Base-by-base conservation (phyloP, 202 grass and related monocot species). In the Musa balbisiana region DNA sequence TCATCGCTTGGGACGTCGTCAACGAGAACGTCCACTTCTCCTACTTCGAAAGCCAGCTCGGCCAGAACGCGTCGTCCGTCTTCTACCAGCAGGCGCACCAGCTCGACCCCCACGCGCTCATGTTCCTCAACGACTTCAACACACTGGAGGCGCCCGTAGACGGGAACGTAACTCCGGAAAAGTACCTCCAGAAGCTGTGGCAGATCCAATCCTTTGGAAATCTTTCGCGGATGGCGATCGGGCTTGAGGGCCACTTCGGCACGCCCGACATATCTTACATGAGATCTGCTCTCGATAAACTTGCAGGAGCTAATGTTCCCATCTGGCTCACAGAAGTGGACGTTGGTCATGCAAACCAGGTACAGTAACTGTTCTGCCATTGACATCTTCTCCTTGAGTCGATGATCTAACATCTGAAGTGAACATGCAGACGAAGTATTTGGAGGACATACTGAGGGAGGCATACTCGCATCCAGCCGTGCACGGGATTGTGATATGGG, bases 261-360 rank as follows among this genome's bases (percentile, higher is more conserved):
- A 52, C 6, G 0, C 94, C 91, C 0, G 87, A 98, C 74, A 89
- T 98, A 54, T 80, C 91, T 11, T 92, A 93, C 78, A 85, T 90
- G 83, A 88, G 88, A 66, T 73, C 94, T 5, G 81, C 90, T 52
- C 73, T 94, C 5, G 88, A 98, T 82, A 88, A 76, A 0, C 76
- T 98, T 15, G 62, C 88, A 2, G 49, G 29, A 68, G 81, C 85
- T 33, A 83, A 83, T 5, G 23, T 89, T 19, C 87, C 91, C 59
- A 79, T 98, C 80, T 98, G 94, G 94, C 91, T 98, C 29, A 98
- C 91, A 11, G 94, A 98, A 84, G 77, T 94, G 51, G 94, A 98
- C 81, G 87, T 89, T 16, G 62, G 51, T 4, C n/a, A 51, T 3
- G 26, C 80, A 16, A 52, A 70, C 71, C 86, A 97, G 82, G 83